Percentiles rank a stretch among this genome's conserved stretches.
Conservation (phyloP, 2,329 filamentous ascomycete species). For the Aspergillus tamarii region DNA sequence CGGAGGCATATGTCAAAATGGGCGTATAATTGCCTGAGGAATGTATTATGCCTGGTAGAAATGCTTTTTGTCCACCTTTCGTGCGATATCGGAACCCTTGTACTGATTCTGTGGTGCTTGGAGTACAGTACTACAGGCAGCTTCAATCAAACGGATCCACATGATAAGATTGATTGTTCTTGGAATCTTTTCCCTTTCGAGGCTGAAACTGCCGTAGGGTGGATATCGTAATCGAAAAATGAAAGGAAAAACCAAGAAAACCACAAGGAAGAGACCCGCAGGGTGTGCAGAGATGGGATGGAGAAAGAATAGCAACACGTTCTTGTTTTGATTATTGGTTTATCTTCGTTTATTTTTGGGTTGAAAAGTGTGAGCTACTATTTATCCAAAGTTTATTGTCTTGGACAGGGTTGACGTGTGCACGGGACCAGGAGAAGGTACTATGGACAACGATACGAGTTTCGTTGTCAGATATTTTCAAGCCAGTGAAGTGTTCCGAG, state of each 20-base stretch:
- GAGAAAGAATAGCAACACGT: background rate
- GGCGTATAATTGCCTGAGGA: background rate
- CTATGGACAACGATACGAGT: background rate
- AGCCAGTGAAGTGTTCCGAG: background rate
- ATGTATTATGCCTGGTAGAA: background rate
- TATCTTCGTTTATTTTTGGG: background rate
- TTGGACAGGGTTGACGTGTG: background rate
- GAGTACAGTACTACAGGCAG: background rate
- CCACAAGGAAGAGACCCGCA: background rate
- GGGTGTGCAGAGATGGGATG: too few species aligned
- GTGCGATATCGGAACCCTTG: background rate
- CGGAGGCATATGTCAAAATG: background rate
- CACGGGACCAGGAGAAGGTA: background rate
- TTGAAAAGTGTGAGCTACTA: background rate
- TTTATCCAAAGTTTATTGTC: background rate
- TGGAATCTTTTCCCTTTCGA: constrained; percentile 7
- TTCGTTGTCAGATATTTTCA: background rate
- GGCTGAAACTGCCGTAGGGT: background rate
- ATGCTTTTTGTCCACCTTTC: background rate
- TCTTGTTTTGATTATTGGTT: background rate
- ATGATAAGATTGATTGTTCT: constrained; percentile 29
- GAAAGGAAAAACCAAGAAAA: background rate
- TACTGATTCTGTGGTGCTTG: too few species aligned
- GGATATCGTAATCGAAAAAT: constrained; percentile 4
- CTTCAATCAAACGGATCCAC: constrained; percentile 20